These are phyloP conservation scores for Aurinia saxatilis DNA, from an alignment of 345 rosid genomes.

Conservation along the genomic window DNA sequence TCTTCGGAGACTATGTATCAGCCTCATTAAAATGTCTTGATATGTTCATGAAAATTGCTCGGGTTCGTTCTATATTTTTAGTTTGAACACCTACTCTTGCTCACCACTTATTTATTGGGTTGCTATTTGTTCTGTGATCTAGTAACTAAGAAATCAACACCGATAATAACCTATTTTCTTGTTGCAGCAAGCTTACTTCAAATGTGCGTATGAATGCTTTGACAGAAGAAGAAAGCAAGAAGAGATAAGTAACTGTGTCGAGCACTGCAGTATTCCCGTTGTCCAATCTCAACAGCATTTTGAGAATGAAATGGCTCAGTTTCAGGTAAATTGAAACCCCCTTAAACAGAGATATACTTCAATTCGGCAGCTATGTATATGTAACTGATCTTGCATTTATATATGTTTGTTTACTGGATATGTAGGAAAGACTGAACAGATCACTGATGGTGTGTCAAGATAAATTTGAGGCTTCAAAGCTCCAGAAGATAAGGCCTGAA, in stretches of 20 bases:
- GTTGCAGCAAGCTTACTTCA: conserved; percentile 93
- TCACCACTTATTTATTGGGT: background rate
- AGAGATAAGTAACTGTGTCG: conserved; percentile 72
- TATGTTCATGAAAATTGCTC: background rate
- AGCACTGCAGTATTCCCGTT: conserved; percentile 72
- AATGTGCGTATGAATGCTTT: conserved; percentile 85
- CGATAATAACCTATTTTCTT: background rate
- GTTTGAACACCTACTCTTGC: background rate
- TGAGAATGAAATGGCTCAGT: conserved; percentile 83
- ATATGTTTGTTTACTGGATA: background rate
- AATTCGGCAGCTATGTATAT: background rate
- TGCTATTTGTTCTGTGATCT: background rate
- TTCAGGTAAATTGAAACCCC: conserved; percentile 61
- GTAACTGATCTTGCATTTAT: background rate
- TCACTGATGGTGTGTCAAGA: conserved; percentile 91
- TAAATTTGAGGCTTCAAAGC: conserved; percentile 68
- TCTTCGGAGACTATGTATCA: background rate
- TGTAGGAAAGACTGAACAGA: conserved; percentile 78
- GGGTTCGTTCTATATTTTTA: background rate
- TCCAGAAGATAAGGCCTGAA: conserved; percentile 45
- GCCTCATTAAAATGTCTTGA: background rate
- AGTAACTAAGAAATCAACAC: background rate
- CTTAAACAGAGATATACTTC: no score
- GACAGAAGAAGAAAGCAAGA: conserved; percentile 72
- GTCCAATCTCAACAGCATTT: conserved; percentile 64